These are phyloP conservation scores for Neurospora africana DNA, from an alignment of 495 filamentous ascomycete genomes.

Conservation along the genomic window DNA sequence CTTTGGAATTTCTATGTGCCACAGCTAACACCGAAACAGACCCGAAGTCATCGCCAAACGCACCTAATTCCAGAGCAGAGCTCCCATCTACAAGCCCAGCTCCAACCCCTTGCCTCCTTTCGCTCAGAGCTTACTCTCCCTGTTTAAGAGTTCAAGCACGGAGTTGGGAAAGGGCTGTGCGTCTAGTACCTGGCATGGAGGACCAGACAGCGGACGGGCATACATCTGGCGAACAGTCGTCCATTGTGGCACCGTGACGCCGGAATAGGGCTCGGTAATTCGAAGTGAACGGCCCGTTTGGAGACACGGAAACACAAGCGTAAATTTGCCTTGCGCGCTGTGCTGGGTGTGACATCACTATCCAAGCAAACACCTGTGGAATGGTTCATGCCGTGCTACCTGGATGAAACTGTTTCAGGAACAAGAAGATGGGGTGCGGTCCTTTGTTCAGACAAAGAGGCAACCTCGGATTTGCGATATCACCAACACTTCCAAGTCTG, in stretches of 20 bases:
- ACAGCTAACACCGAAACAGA: background rate
- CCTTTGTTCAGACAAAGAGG: background rate
- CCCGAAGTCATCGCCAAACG: background rate
- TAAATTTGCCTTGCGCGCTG: background rate
- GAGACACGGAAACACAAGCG: background rate
- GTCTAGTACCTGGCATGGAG: background rate
- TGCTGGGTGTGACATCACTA: background rate
- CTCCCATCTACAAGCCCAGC: background rate
- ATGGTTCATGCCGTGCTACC: background rate
- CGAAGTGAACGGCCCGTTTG: background rate
- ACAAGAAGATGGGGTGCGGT: background rate
- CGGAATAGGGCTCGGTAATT: background rate
- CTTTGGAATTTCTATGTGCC: background rate
- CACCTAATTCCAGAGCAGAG: background rate
- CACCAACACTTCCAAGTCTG: background rate
- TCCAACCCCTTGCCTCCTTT: too few relatives aligned
- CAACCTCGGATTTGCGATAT: background rate
- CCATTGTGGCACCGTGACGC: background rate
- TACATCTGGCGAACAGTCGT: background rate
- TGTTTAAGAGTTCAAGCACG: background rate
- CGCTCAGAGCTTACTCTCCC: background rate
- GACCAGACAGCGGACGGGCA: background rate
- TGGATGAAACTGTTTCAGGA: background rate
- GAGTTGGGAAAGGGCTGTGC: background rate
- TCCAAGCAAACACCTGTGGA: background rate